phyloP scores from a whole-genome alignment of 768 basidiomycete genomes.

The Amanita subjunquillea region DNA sequence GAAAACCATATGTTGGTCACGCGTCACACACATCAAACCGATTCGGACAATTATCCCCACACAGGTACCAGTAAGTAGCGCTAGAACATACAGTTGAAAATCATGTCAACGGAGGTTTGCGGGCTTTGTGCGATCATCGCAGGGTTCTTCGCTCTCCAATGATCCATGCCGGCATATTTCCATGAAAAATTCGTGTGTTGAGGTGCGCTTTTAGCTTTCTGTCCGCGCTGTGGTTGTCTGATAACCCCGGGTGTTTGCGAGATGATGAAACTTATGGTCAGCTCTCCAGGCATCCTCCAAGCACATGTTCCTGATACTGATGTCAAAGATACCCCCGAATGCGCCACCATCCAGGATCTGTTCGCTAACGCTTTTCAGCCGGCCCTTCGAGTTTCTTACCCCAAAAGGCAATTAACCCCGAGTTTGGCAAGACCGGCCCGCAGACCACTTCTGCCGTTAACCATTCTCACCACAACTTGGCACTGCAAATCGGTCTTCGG shows the following conservation, averaged over 20 bases:
- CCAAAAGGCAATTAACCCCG: neutral
- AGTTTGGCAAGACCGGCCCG: neutral
- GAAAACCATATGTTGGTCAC: neutral
- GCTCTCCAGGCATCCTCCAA: too few relatives aligned
- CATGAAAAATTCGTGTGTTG: neutral
- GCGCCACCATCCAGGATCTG: neutral
- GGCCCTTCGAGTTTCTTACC: neutral
- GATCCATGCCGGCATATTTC: neutral
- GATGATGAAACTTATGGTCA: too few relatives aligned
- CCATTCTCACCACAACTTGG: too few relatives aligned
- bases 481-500: too few relatives aligned
- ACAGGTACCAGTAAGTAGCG: neutral
- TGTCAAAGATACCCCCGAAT: neutral
- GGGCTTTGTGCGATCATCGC: neutral
- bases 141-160: neutral
- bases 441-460: neutral
- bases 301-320: too few relatives aligned
- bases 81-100: neutral
- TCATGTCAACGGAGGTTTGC: neutral
- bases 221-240: too few relatives aligned
- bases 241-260: too few relatives aligned
- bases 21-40: too few relatives aligned
- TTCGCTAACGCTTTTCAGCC: neutral
- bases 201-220: neutral
- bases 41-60: too few relatives aligned